Base-by-base conservation (phyloP, 495 filamentous ascomycete species). In the Talaromyces adpressus region DNA sequence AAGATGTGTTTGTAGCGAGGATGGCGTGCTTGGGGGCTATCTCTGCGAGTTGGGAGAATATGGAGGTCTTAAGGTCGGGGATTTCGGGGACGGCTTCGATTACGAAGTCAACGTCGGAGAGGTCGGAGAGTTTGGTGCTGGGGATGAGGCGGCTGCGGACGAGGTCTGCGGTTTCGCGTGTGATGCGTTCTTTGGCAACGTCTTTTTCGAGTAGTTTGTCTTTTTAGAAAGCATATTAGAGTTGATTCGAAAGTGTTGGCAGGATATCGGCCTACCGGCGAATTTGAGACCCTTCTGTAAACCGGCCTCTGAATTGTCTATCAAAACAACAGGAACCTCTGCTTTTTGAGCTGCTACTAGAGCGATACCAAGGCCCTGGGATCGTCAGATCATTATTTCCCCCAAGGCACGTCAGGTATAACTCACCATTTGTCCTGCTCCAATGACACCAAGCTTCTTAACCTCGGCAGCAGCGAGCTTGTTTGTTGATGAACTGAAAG, bases 11-110 rank as follows among this genome's bases (percentile, higher is more conserved):
- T 49, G 94, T 99, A 16, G 94, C 92, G 27, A 99, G 85, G 66
- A 98, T 91, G 59, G 94, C 86, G 71, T 98, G 90, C 41, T 87
- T 79, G n/a, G 90, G 87, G 54, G 89, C 91, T 68, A 96, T 88
- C 63, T 90, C 78, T 4, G 94, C 92, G 11, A 99, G 83, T 66
- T 87, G 81, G 65, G 85, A 79, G 80, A 99, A 99, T 56, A 99
- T 95, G 65, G 84, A 83, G 53, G 85, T 85, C 75, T 99, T 99
- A 61, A 99, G 83, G 52, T 87, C 77, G 12, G 88, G 86, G 52
- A 95, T 95, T 80, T 99, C 94, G 29, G 94, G 94, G 12, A 98
- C 93, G 34, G 94, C 94, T 79, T 99, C 94, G 73, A 99, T 97
- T 32, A 98, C 86, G 72, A 98, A 97, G 80, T 99, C 94, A n/a